Percentiles rank a stretch among this genome's conserved stretches.
Evolutionary conservation across 2,329 filamentous ascomycete genomes (phyloP).

Genomic region (Myriangium duriaei): DNA sequence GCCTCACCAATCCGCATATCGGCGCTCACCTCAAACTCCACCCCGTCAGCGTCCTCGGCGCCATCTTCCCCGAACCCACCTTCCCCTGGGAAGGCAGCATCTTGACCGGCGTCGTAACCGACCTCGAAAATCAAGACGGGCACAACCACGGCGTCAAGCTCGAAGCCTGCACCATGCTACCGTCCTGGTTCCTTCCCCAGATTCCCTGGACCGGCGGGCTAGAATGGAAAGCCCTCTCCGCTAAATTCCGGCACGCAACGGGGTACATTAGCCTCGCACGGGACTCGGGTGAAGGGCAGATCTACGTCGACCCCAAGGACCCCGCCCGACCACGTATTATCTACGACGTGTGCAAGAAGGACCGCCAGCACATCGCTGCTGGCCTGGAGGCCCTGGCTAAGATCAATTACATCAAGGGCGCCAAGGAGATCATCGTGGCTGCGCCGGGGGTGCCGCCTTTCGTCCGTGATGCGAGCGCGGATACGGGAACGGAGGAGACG

Average conservation of each 20-base stretch:
- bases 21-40: conserved; percentile 74
- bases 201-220: conserved; percentile 57
- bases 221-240: conserved; percentile 57
- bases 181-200: conserved; percentile 49
- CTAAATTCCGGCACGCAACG: conserved; percentile 56
- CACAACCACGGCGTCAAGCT: conserved; percentile 73
- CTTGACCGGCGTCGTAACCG: conserved; percentile 63
- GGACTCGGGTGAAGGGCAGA: conserved; percentile 62
- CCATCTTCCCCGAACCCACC: conserved; percentile 56
- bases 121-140: conserved; percentile 70
- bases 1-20: conserved; percentile 68
- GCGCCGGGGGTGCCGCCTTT: conserved; percentile 55
- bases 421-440: conserved; percentile 61
- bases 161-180: conserved; percentile 65
- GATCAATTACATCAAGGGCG: conserved; percentile 66
- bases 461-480: conserved; percentile 26
- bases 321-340: conserved; percentile 49
- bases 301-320: conserved; percentile 56
- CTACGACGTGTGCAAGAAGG: conserved; percentile 60
- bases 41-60: conserved; percentile 47
- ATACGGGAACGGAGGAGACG: conserved; percentile 23
- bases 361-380: conserved; percentile 58
- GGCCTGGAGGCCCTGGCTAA: conserved; percentile 61
- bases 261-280: conserved; percentile 62
- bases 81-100: conserved; percentile 57